A percentile compares a stretch with the other conserved stretches of the same genome.
Evolutionary conservation across 257 asterid genomes (phyloP).

Genomic region (Solanum okadae): DNA sequence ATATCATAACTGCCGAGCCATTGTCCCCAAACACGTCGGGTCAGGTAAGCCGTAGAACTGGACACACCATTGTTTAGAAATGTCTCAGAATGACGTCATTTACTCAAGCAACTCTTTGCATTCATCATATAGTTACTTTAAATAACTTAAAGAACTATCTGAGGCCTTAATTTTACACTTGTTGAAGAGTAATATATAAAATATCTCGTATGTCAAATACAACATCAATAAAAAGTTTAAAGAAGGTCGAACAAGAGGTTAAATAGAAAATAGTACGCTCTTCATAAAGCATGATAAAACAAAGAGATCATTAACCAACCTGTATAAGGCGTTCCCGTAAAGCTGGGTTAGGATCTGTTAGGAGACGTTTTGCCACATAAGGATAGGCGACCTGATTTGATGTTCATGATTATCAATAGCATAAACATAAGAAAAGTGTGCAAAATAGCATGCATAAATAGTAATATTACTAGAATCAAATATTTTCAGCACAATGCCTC

Average conservation of each 20-base stretch:
- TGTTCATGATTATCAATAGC: neutral
- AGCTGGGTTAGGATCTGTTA: constrained; percentile 99
- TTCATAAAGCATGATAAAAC: neutral
- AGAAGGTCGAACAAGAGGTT: neutral
- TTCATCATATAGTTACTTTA: neutral
- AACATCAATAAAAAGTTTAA: neutral
- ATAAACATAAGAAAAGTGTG: neutral
- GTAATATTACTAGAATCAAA: neutral
- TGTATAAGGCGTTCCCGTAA: constrained; percentile 93
- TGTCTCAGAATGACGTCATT: neutral
- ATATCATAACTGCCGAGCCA: neutral
- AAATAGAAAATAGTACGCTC: neutral
- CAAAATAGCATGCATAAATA: neutral
- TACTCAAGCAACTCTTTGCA: neutral
- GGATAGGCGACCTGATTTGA: constrained; percentile 94
- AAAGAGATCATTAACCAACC: constrained; percentile 27
- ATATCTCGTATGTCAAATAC: neutral
- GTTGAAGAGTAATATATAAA: neutral
- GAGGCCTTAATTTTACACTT: neutral
- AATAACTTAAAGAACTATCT: neutral
- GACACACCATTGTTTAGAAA: neutral
- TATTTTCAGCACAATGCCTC: neutral
- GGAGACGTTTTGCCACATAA: constrained; percentile 92
- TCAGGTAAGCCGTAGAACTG: neutral
- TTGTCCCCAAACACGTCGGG: neutral